These are phyloP conservation scores for Penicillium turbatum DNA, from an alignment of 495 filamentous ascomycete genomes.

Conservation along the genomic window DNA sequence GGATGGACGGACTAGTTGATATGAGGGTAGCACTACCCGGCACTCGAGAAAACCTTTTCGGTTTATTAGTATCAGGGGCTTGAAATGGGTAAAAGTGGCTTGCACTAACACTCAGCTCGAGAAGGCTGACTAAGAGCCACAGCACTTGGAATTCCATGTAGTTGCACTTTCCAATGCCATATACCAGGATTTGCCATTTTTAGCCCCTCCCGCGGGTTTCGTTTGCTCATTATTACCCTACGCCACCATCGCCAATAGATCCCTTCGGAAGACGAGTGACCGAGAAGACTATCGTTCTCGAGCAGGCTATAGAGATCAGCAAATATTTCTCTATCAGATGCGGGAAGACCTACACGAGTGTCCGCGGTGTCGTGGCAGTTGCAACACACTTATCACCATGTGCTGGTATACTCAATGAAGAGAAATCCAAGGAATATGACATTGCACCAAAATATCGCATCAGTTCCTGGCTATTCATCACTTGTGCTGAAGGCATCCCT, in stretches of 20 bases:
- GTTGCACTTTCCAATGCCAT: background rate
- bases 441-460: background rate
- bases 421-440: background rate
- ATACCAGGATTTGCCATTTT: too few species aligned
- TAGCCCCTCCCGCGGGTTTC: too few species aligned
- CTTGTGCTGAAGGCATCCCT: background rate
- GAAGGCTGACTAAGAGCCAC: background rate
- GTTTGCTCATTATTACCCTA: too few species aligned
- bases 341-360: background rate
- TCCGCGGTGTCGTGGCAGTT: background rate
- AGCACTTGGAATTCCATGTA: background rate
- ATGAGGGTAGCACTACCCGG: background rate
- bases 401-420: background rate
- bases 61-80: background rate
- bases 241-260: background rate
- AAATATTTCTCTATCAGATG: background rate
- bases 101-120: background rate
- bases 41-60: background rate
- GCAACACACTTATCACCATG: background rate
- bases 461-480: background rate
- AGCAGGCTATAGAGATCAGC: background rate
- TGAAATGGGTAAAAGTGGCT: background rate
- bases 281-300: background rate
- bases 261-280: background rate
- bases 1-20: background rate